Evolutionary conservation across 2,329 filamentous ascomycete genomes (phyloP).

Genomic region (Epichloe baconii): DNA sequence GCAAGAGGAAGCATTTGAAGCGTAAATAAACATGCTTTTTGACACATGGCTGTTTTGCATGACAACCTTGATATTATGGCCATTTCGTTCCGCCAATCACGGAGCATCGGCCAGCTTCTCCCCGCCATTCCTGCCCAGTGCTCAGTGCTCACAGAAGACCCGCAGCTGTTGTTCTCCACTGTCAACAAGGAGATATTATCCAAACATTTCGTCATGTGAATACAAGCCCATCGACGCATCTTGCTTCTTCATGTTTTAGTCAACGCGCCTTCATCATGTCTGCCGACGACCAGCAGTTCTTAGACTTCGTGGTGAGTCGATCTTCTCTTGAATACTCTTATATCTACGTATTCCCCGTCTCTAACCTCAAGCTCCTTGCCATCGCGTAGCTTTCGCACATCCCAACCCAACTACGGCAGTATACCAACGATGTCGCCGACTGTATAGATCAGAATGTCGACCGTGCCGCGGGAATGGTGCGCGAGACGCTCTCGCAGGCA

Average conservation of each 20-base stretch:
- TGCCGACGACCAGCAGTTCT: slow-evolving; percentile 64
- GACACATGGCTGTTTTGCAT: too few species aligned
- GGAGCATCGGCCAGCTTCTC: too few species aligned
- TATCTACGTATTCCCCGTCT: neutral
- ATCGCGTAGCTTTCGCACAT: slow-evolving; percentile 35
- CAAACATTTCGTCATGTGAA: slow-evolving; percentile 5
- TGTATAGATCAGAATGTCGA: slow-evolving; percentile 75
- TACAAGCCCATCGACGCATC: slow-evolving; percentile 1
- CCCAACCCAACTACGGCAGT: slow-evolving; percentile 52
- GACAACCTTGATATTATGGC: too few species aligned
- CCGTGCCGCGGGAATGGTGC: slow-evolving; percentile 54
- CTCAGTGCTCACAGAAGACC: neutral
- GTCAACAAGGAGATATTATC: slow-evolving; percentile 1
- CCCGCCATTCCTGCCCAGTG: too few species aligned
- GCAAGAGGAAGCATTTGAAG: too few species aligned
- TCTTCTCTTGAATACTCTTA: neutral
- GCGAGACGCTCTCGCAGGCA: slow-evolving; percentile 53
- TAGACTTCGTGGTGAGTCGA: slow-evolving; percentile 52
- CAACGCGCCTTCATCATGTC: slow-evolving; percentile 44
- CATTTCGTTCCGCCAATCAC: too few species aligned
- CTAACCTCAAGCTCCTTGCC: slow-evolving; percentile 2
- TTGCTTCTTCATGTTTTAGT: neutral
- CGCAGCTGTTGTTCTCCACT: neutral
- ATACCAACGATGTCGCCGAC: slow-evolving; percentile 61
- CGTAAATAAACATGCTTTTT: too few species aligned